A percentile compares a stretch with the other conserved stretches of the same genome.
Conservation (phyloP, 257 asterid genomes). For the Capsicum pubescens region DNA sequence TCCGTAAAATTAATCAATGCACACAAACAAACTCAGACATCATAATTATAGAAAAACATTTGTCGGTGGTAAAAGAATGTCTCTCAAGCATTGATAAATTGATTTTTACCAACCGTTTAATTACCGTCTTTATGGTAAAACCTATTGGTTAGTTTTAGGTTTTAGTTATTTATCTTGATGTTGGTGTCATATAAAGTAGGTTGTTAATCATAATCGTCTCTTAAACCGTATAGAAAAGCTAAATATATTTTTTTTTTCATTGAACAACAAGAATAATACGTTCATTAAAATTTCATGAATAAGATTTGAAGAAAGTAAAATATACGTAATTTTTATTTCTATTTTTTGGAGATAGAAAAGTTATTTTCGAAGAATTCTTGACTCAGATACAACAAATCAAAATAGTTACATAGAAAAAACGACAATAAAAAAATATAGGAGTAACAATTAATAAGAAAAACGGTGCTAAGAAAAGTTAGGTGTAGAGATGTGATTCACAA, state of each 20-base stretch:
- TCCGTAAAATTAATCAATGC: not conserved
- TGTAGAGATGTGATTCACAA: not conserved
- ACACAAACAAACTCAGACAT: not conserved
- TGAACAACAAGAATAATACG: not conserved
- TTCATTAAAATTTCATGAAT: no score
- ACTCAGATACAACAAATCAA: not conserved
- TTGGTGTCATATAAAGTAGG: not conserved
- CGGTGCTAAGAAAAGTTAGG: not conserved
- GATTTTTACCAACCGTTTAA: not conserved
- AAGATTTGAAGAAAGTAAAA: no score
- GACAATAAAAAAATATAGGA: not conserved
- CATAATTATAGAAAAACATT: not conserved
- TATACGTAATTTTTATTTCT: no score
- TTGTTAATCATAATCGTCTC: not conserved
- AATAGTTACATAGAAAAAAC: not conserved
- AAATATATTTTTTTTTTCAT: not conserved
- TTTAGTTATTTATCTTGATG: not conserved
- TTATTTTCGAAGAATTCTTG: fast-evolving
- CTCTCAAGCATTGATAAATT: not conserved
- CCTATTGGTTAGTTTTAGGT: not conserved
- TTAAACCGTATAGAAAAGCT: not conserved
- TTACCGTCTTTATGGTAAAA: not conserved
- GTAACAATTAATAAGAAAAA: not conserved
- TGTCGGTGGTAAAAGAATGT: not conserved
- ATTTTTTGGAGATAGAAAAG: no score